Evolutionary conservation across 2,329 filamentous ascomycete species (phyloP).

Genomic region (Venturia nashicola): DNA sequence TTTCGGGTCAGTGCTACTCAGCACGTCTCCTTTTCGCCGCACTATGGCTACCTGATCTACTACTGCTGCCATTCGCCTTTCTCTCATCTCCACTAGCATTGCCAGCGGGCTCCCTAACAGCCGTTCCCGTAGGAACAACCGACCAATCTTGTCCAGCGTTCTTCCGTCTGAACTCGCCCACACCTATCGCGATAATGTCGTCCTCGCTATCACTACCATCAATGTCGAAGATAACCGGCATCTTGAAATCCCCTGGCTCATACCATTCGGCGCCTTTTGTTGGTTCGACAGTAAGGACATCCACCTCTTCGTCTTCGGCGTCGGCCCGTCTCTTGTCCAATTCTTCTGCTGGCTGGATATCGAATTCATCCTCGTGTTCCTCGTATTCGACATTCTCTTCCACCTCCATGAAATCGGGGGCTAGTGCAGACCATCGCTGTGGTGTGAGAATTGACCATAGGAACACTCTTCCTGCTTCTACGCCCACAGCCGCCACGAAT

Average conservation of each 20-base stretch:
- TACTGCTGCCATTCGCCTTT: slow-evolving; percentile 2
- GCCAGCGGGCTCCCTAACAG: not conserved
- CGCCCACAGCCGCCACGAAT: slow-evolving; percentile 77
- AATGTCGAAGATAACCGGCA: slow-evolving; percentile 88
- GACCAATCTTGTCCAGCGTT: slow-evolving; percentile 47
- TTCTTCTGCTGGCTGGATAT: slow-evolving; percentile 91
- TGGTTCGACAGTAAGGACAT: slow-evolving; percentile 58
- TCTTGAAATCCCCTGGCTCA: slow-evolving; percentile 55
- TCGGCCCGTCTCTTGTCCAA: slow-evolving; percentile 84
- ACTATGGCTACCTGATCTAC: not conserved
- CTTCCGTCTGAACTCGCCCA: slow-evolving; percentile 76
- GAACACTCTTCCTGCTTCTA: slow-evolving; percentile 88
- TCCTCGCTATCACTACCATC: slow-evolving; percentile 94
- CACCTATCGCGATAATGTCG: slow-evolving; percentile 56
- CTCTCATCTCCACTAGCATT: slow-evolving; percentile 6
- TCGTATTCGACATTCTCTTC: slow-evolving; percentile 98
- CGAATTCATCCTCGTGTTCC: slow-evolving; percentile 93
- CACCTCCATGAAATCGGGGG: slow-evolving; percentile 92
- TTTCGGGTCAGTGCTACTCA: not conserved
- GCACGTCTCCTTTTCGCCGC: not conserved
- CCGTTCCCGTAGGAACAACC: not conserved
- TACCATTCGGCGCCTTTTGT: slow-evolving; percentile 42
- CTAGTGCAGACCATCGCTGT: slow-evolving; percentile 93
- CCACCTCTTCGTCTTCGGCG: slow-evolving; percentile 84
- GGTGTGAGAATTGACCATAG: slow-evolving; percentile 93